Percentiles rank a stretch among this genome's conserved stretches.
Conservation (phyloP, 768 basidiomycete genomes). For the Termitomyces sp. region DNA sequence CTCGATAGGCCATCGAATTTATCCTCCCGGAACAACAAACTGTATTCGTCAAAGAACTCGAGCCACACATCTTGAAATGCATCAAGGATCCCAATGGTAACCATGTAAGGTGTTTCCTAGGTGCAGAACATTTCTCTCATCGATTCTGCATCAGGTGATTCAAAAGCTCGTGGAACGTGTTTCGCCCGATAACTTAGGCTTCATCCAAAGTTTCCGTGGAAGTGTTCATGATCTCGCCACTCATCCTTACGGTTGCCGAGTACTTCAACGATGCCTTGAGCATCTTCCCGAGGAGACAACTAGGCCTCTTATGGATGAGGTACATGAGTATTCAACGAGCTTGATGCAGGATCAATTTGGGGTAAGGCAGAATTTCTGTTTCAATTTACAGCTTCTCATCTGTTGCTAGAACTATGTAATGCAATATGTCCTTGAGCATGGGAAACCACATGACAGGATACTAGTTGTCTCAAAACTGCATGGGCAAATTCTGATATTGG, state of each 20-base stretch:
- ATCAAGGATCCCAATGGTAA: conserved; percentile 93
- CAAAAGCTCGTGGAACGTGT: conserved; percentile 87
- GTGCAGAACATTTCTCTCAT: neutral
- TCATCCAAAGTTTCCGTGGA: conserved; percentile 71
- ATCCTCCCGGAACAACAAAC: conserved; percentile 76
- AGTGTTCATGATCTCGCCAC: conserved; percentile 78
- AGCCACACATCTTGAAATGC: conserved; percentile 75
- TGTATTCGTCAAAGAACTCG: conserved; percentile 71
- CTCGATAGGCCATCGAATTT: conserved; percentile 77
- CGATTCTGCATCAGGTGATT: conserved; percentile 51
- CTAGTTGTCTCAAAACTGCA: conserved; percentile 64
- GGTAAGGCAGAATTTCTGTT: conserved; percentile 35
- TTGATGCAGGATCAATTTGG: conserved; percentile 47
- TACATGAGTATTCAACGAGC: conserved; percentile 48
- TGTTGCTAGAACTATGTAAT: conserved; percentile 81
- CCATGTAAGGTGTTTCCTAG: conserved; percentile 57
- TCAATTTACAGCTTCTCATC: conserved; percentile 12
- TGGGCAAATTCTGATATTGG: conserved; percentile 75
- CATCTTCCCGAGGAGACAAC: conserved; percentile 67
- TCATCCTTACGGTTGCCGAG: conserved; percentile 92
- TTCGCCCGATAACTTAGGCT: conserved; percentile 67
- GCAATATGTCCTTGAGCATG: conserved; percentile 87
- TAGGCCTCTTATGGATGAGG: conserved; percentile 73
- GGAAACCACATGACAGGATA: conserved; percentile 61
- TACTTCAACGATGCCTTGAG: conserved; percentile 90